Base-by-base conservation (phyloP, 2,329 filamentous ascomycete species). In the Kalaharituber pfeilii region DNA sequence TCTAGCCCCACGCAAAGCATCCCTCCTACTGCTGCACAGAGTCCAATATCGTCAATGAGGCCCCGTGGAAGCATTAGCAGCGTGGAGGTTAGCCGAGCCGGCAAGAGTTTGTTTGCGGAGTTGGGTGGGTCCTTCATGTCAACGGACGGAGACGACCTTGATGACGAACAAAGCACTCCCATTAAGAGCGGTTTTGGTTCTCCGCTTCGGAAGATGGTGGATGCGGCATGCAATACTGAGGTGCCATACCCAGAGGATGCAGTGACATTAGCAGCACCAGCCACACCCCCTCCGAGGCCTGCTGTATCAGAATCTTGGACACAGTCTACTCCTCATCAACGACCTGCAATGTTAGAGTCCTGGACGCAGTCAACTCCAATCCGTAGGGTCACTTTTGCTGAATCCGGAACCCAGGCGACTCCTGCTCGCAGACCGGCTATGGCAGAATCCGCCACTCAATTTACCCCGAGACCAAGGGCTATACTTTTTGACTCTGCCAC, bases 51-150 rank as follows among this genome's bases (percentile, higher is more conserved):
- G 8, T 66, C 71, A 26, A 77, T 50, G 25, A 18, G 25, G 25
- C 47, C 47, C 13, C 47, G 73, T 62, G 70, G 75, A 59, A 64
- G 66, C 28, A 70, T 67, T 62, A 69, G 68, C 45, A 71, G 70
- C 55, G 70, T 69, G 51, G 65, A 69, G 28, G 69, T 68, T 42
- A 71, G 70, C n/a, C 69, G 71, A 51, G 71, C 72, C 59, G 76
- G 78, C 15, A 85, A 94, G 71, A 96, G 84, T 64, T 73, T 98
- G 51, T 94, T 91, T 66, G 87, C 87, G 39, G 91, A 98, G 68
- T 75, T 98, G 42, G 86, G 84, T 52, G 85, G 86, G 60, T 57
- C 58, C 2, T 72, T 95, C 44, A 82, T 79, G 57, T 79, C 79
- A 59, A 82, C 83, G 61, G 84, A 86, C 58, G 84, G 86, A 56